Conservation (phyloP, 257 asterid species). For the Echites panduratus region DNA sequence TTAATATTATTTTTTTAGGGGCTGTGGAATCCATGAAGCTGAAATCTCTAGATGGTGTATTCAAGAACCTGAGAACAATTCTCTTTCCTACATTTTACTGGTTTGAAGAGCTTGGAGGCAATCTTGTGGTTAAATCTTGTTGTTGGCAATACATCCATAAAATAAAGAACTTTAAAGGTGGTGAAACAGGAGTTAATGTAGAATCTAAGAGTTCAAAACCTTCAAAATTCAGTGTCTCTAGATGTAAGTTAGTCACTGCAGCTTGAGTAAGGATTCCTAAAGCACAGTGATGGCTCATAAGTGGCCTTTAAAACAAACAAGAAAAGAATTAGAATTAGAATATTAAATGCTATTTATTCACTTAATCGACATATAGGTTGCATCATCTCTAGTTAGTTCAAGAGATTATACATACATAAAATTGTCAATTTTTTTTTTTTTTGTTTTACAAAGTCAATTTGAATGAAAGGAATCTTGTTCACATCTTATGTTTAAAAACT, state of each 20-base stretch:
- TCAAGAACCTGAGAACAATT: neutral
- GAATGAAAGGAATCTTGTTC: neutral
- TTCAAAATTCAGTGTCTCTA: neutral
- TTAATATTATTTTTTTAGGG: no score
- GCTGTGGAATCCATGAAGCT: neutral
- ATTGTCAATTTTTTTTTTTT: neutral
- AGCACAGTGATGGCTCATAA: neutral
- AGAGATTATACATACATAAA: neutral
- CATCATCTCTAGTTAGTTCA: neutral
- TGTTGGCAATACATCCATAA: no score
- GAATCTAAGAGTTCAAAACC: neutral
- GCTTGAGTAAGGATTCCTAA: neutral
- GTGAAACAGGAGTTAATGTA: neutral
- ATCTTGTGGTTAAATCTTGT: no score
- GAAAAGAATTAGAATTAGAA: neutral
- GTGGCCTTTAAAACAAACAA: neutral
- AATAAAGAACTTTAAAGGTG: neutral
- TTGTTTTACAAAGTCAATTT: no score
- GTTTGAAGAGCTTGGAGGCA: neutral
- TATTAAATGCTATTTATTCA: no score
- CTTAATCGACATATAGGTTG: no score
- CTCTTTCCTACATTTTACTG: neutral
- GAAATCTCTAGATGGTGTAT: neutral
- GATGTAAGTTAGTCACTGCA: neutral
- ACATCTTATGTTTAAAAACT: neutral